These are phyloP conservation scores for Gomphus bonarii DNA, from an alignment of 1,284 basidiomycete genomes.

Conservation along the genomic window DNA sequence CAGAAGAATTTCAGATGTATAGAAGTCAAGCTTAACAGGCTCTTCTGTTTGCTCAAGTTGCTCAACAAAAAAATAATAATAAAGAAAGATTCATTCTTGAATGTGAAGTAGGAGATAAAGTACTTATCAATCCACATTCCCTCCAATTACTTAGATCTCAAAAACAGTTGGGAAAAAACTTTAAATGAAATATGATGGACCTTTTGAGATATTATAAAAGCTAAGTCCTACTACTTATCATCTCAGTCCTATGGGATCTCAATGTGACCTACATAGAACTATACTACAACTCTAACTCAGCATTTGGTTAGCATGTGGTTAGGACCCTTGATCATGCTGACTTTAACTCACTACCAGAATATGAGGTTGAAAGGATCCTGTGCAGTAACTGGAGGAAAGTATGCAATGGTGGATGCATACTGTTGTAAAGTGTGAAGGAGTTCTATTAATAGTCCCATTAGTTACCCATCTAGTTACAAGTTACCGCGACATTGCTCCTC, in stretches of 20 bases:
- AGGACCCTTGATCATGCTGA: neutral
- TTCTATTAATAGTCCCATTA: too few species aligned
- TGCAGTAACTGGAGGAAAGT: too few species aligned
- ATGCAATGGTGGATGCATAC: too few species aligned
- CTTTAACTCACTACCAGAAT: neutral
- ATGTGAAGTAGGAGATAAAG: neutral
- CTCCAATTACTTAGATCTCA: neutral
- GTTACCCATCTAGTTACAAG: too few species aligned
- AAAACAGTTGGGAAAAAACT: neutral
- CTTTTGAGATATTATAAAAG: slow-evolving; percentile 5
- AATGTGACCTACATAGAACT: neutral
- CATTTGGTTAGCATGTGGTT: neutral
- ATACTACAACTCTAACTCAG: neutral
- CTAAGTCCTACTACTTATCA: neutral
- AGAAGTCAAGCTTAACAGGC: neutral
- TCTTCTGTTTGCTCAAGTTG: neutral
- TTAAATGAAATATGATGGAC: neutral
- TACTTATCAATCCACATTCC: slow-evolving; percentile 2
- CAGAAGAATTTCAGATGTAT: neutral
- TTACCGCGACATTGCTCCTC: too few species aligned
- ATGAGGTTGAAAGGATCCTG: neutral
- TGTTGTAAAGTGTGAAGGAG: too few species aligned
- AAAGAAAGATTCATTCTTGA: neutral
- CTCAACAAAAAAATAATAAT: neutral
- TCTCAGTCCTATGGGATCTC: too few species aligned